Evolutionary conservation across 1,284 basidiomycete species (phyloP), one percentile per base, ranked within the genome.

Genomic region (Melampsora larici-populina): DNA sequence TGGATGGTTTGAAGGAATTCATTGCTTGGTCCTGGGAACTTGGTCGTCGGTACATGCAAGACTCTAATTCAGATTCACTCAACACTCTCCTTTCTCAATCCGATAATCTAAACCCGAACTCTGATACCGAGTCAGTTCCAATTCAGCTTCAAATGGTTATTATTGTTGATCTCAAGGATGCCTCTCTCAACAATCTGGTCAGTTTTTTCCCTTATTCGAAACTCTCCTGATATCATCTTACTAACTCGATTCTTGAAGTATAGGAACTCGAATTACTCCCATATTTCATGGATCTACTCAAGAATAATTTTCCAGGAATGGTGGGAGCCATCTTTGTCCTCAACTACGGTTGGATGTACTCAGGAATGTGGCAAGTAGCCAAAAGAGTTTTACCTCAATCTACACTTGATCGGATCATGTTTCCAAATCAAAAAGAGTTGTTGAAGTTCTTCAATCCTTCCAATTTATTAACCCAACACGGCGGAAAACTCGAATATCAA

Each of bases 261-360:
- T 58, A 68, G 84, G 84, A 85, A 79, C 81, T 85, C 24, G 84
- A 85, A 73, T 80, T 85, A 0, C 79, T 84, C 3, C 84, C 84
- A 1, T 83, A 82, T 11, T 74, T 85, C 8, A 72, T 84, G 9
- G 80, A 82, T 15, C 81, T 85, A 0, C 82, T 82, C 0, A 88
- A 80, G 89, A 91, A 81, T 43, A 87, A 88, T 76, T 92, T 89
- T 84, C 90, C 92, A 64, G 91, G 91, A 70, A 88, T 92, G 88
- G 85, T 92, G 60, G 90, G 88, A 49, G 89, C 89, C 88, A 90
- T 90, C 36, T 91, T 91, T 81, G 85, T 93, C 69, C 85, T 93
- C 49, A 92, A 94, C 84, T 92, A 90, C 82, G 90, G 90, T 11
- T 94, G 92, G 92, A 85, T 89, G 21, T 90, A 93, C 83, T 87